phyloP scores from a whole-genome alignment of 2,329 filamentous ascomycete genomes.

The Ophiocordyceps australis region DNA sequence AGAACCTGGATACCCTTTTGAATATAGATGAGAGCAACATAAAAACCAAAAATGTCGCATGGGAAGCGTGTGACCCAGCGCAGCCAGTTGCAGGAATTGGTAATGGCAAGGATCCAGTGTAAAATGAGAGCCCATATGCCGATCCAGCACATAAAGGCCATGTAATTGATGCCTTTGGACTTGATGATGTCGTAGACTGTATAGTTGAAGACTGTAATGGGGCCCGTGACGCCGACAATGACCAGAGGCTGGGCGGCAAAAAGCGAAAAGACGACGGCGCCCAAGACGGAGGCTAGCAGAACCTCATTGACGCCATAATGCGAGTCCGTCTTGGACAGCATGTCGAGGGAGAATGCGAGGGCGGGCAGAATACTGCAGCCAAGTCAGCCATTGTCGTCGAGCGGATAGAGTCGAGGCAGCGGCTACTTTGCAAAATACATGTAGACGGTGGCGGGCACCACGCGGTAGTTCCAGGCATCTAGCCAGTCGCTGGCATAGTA shows the following conservation, averaged over 20 bases:
- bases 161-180: conserved; percentile 60
- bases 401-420: not conserved
- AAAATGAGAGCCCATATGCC: conserved; percentile 75
- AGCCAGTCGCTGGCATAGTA: conserved; percentile 70
- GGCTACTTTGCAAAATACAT: conserved; percentile 87
- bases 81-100: conserved; percentile 78
- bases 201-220: conserved; percentile 88
- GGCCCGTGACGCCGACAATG: conserved; percentile 81
- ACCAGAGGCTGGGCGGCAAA: conserved; percentile 72
- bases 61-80: conserved; percentile 81
- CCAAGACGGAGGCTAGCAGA: conserved; percentile 68
- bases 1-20: conserved; percentile 84
- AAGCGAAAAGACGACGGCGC: conserved; percentile 62
- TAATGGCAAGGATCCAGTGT: conserved; percentile 68
- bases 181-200: conserved; percentile 82
- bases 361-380: conserved; percentile 59
- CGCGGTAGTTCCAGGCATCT: conserved; percentile 81
- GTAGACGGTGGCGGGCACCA: conserved; percentile 73
- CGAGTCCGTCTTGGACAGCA: conserved; percentile 76
- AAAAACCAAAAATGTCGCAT: conserved; percentile 88
- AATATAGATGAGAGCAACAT: conserved; percentile 80
- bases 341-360: conserved; percentile 76
- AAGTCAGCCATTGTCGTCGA: not conserved
- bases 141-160: conserved; percentile 86
- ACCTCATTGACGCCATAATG: conserved; percentile 87